Evolutionary conservation across 345 rosid species (phyloP).

Genomic region (Zanthoxylum bungeanum): DNA sequence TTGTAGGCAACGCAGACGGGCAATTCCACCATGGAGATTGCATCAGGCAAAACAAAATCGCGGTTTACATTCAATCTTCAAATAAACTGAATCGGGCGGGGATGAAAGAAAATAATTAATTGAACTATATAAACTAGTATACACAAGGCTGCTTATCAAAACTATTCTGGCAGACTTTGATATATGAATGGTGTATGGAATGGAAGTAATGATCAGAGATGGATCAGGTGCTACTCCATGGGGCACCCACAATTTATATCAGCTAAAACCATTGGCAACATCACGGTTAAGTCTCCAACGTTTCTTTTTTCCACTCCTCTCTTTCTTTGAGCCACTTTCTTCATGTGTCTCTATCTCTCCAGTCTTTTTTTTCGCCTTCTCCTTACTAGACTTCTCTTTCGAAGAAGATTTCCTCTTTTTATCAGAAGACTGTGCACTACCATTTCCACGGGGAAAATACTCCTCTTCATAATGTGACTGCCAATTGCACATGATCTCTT

Average conservation of each 20-base stretch:
- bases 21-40: too few relatives aligned
- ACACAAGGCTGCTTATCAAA: not conserved
- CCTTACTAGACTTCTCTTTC: slow-evolving; percentile 38
- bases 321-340: slow-evolving; percentile 33
- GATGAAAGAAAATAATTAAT: not conserved
- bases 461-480: slow-evolving; percentile 62
- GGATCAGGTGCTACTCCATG: slow-evolving; percentile 19
- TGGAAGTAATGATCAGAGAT: too few relatives aligned
- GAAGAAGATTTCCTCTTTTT: slow-evolving; percentile 53
- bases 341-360: slow-evolving; percentile 15
- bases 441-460: slow-evolving; percentile 61
- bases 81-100: not conserved
- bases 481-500: slow-evolving; percentile 73
- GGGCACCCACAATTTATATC: slow-evolving; percentile 9
- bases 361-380: slow-evolving; percentile 36
- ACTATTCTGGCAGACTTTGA: not conserved
- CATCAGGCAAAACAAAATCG: too few relatives aligned
- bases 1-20: too few relatives aligned
- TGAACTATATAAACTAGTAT: not conserved
- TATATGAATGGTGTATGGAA: not conserved
- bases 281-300: slow-evolving; percentile 14
- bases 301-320: slow-evolving; percentile 30
- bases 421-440: slow-evolving; percentile 40
- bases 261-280: slow-evolving; percentile 18
- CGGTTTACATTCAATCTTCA: not conserved